Base-by-base conservation (phyloP, 208 protist species). In the Porcisia hertigi region DNA sequence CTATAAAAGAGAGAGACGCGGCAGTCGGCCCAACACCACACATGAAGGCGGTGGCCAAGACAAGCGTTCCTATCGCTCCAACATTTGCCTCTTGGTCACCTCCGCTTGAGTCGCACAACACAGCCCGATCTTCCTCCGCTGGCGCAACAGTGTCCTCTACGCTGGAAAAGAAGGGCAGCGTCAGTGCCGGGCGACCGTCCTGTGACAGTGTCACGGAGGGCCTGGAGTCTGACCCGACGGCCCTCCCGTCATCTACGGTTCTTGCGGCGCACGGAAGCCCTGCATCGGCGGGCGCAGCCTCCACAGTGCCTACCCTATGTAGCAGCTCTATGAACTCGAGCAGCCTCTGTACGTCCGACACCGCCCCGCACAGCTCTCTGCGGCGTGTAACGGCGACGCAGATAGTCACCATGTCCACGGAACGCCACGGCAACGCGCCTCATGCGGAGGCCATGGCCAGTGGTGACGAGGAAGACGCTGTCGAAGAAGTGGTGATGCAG, bases 401-500 rank as follows among this genome's bases (percentile, higher is more conserved):
- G 41, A 18, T 12, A 47, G 41, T 57, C 14, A n/a, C 30, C 25
- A 58, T 71, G 47, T 58, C 47, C n/a, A 71, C 39, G 47, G 30
- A 54, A 16, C 47, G 14, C 2, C 3, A 43, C 34, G n/a, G 25
- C 30, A 36, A 58, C 30, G 25, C 6, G 9, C 63, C 63, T 49
- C 63, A 67, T 36, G 41, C 63, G 23, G 41, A 34, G 41, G 41
- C 41, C 39, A 20, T 18, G 63, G 63, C 34, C 60, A 3, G 23
- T 43, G 63, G 41, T 34, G 63, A 30, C 20, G 23, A 67, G 34
- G 41, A n/a, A n/a, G 63, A 30, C 41, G 63, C 18, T 20, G 39
- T 67, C 63, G 63, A 67, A 23, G 63, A 67, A 49, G 63, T 67
- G 63, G 63, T 67, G 41, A 67, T 67, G 0, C 63, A n/a, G 23